A percentile compares a stretch with the other conserved stretches of the same genome.
Conservation (phyloP, 495 filamentous ascomycete genomes). For the Bathelium albidoporum region DNA sequence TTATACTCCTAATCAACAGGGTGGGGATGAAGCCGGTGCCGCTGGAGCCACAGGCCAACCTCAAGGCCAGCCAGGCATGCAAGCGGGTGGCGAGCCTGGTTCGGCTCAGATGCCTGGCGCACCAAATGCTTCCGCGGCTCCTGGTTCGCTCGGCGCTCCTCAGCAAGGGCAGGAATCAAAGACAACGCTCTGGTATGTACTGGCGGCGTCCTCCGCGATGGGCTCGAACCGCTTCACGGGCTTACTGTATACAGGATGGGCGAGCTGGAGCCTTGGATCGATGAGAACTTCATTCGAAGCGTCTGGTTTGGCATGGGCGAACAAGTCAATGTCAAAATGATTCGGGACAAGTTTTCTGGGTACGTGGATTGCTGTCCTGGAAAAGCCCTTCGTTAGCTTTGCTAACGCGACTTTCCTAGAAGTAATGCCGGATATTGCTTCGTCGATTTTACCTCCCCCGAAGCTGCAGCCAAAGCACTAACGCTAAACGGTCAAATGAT, state of each 20-base stretch:
- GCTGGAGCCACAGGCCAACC: constrained; percentile 20
- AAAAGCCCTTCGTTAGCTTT: not conserved
- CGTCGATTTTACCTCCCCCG: constrained; percentile 78
- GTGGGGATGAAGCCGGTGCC: constrained; percentile 23
- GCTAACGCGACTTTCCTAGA: constrained; percentile 43
- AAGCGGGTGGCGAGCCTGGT: constrained; percentile 43
- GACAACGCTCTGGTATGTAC: constrained; percentile 70
- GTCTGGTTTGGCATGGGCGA: constrained; percentile 87
- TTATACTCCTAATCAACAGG: constrained; percentile 24
- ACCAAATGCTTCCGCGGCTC: constrained; percentile 41
- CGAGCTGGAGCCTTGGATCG: constrained; percentile 97
- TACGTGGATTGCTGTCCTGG: constrained; percentile 42
- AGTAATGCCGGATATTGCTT: constrained; percentile 99
- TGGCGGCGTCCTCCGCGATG: constrained; percentile 5
- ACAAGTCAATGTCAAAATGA: constrained; percentile 98
- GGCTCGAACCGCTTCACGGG: not conserved
- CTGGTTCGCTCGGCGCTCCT: constrained; percentile 43
- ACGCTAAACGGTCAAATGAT: constrained; percentile 80
- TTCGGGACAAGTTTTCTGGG: constrained; percentile 98
- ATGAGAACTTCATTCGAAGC: constrained; percentile 95
- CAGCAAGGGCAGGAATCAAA: constrained; percentile 55
- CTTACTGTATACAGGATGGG: constrained; percentile 65
- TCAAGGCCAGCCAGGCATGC: constrained; percentile 32
- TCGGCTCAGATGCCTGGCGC: constrained; percentile 9
- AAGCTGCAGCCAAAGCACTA: constrained; percentile 83